These are phyloP conservation scores for Cladosporium sp. DNA, from an alignment of 2,329 filamentous ascomycete genomes.

Conservation along the genomic window DNA sequence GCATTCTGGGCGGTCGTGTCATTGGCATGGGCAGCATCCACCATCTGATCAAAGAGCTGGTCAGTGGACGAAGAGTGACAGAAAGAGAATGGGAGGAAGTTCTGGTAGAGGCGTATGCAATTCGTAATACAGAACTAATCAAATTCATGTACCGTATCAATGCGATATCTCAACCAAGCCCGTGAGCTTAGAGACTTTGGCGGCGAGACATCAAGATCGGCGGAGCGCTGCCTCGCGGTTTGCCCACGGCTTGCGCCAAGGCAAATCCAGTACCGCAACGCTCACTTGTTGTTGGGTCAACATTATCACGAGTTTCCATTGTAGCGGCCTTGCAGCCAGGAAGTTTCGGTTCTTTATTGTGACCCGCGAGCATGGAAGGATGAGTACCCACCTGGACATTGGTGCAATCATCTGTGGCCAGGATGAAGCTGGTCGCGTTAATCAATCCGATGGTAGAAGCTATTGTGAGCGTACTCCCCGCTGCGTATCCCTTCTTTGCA, in stretches of 20 bases:
- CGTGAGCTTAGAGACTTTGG: constrained; percentile 24
- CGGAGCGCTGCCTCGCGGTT: constrained; percentile 18
- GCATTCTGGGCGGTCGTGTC: constrained; percentile 5
- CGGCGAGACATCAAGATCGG: constrained; percentile 26
- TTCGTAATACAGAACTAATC: no score
- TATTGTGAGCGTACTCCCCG: constrained; percentile 66
- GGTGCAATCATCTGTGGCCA: constrained; percentile 61
- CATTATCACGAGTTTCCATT: constrained; percentile 32
- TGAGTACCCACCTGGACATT: constrained; percentile 37
- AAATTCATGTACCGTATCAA: constrained; percentile 25
- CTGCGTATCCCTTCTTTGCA: constrained; percentile 70
- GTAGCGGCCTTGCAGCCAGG: constrained; percentile 25
- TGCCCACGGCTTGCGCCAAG: constrained; percentile 19
- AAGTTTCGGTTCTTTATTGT: constrained; percentile 31
- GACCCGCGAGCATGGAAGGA: neutral
- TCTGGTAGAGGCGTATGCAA: no score
- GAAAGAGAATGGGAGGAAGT: no score
- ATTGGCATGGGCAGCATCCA: neutral
- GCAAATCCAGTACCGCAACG: constrained; percentile 18
- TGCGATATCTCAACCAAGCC: constrained; percentile 17
- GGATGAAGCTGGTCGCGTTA: constrained; percentile 69
- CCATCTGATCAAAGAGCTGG: neutral
- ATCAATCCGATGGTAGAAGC: constrained; percentile 66
- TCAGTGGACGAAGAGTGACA: no score
- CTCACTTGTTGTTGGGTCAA: constrained; percentile 26